phyloP scores from a whole-genome alignment of 345 rosid genomes.

The Lagerstroemia speciosa region DNA sequence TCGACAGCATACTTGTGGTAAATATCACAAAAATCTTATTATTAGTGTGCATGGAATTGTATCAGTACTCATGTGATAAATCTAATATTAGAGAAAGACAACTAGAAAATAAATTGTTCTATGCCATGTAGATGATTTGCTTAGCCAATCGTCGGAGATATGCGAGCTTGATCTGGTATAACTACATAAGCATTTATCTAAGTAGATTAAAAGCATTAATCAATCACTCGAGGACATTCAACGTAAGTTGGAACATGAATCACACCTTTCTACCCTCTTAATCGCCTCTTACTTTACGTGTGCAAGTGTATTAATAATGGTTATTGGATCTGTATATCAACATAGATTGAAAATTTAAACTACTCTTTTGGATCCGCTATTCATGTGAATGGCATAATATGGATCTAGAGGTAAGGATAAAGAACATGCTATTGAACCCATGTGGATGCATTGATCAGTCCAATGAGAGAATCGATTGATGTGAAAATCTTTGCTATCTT shows the following conservation, averaged over 20 bases:
- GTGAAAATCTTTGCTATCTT: too few relatives aligned
- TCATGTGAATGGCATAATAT: not conserved
- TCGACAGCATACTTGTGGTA: conserved; percentile 75
- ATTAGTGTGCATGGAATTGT: too few relatives aligned
- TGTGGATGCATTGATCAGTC: too few relatives aligned
- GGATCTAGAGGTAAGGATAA: not conserved
- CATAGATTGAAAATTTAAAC: not conserved
- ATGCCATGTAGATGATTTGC: not conserved
- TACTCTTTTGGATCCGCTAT: not conserved
- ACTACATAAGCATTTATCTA: not conserved
- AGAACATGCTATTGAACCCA: too few relatives aligned
- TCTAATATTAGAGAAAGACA: not conserved
- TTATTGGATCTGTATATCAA: not conserved
- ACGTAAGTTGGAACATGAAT: not conserved
- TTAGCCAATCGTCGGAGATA: not conserved
- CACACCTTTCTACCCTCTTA: not conserved
- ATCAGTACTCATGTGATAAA: not conserved
- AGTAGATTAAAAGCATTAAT: not conserved
- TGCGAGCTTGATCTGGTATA: not conserved
- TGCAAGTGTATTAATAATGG: too few relatives aligned
- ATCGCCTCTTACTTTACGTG: too few relatives aligned
- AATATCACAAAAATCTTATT: conserved; percentile 11
- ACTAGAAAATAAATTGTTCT: not conserved
- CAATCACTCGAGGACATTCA: not conserved
- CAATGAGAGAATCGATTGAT: too few relatives aligned